Base-by-base conservation (phyloP, 1,139 yeast genomes). In the Geotrichum siamense region DNA sequence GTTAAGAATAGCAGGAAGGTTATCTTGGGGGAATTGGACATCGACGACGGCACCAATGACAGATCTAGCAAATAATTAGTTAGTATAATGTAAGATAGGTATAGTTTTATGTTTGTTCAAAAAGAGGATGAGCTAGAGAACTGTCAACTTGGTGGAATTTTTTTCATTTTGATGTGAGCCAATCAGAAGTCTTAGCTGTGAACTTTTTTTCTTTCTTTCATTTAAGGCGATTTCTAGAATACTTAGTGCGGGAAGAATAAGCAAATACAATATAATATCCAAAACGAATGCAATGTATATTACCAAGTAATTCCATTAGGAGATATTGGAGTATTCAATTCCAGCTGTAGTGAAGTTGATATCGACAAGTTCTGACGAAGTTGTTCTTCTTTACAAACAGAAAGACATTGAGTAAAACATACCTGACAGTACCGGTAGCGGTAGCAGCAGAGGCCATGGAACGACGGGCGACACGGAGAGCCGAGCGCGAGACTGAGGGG, bases 1-100 rank as follows among this genome's bases (percentile, higher is more conserved):
- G 72, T 91, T 91, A 68, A 87, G 79, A 76, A 91, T 91, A 59
- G 94, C 94, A 66, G 98, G 98, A 63, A 91, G 78, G 75, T 82
- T 81, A 68, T 93, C 95, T 72, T 87, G 95, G 68, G 86, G 95
- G 78, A 91, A 91, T 71, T 89, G 96, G 65, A 91, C 97, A 72
- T 91, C 96, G 73, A 89, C 97, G 73, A 89, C 94, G 78, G 98
- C 98, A 87, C 98, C 98, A 72, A 89, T 89, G 68, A 89, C 96
- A 65, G 96, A 93, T 79, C 95, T 82, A 57, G 35, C 43, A 33
- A n/a, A 41, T 36, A 16, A 5, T 30, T 17, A 40, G 68, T 64
- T 63, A 65, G 68, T 63, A 39, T 50, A 17, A n/a, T n/a, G n/a
- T n/a, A n/a, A n/a, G n/a, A n/a, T n/a, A n/a, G n/a, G n/a, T n/a